Percentiles rank a stretch among this genome's conserved stretches.
Conservation (phyloP, 371 early-diverging fungal species). For the Syncephalastrum racemosum region DNA sequence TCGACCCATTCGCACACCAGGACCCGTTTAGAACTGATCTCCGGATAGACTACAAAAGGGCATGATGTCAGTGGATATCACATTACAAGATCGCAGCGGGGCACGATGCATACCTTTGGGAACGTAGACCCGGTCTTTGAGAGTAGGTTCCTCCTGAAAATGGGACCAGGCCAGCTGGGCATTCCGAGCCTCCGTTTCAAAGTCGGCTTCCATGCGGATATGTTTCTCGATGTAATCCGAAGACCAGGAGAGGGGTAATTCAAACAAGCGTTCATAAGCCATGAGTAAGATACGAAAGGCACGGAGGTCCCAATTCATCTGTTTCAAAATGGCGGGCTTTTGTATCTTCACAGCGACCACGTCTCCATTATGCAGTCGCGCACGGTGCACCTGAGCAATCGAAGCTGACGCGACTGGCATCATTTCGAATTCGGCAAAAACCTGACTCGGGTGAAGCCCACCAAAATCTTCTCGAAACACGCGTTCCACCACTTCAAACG, state of each 20-base stretch:
- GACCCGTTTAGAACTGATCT: constrained; percentile 69
- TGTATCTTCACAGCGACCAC: constrained; percentile 92
- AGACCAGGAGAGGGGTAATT: constrained; percentile 81
- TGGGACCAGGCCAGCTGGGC: constrained; percentile 61
- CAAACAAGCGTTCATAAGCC: constrained; percentile 76
- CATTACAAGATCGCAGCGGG: no score
- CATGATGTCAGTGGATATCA: not conserved
- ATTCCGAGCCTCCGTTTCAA: constrained; percentile 77
- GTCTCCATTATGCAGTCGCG: constrained; percentile 71
- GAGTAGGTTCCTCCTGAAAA: constrained; percentile 54
- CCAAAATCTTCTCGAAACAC: constrained; percentile 71
- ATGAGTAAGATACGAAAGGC: constrained; percentile 62
- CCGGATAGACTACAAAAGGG: constrained; percentile 63
- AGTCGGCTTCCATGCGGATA: constrained; percentile 83
- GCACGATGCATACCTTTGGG: constrained; percentile 49
- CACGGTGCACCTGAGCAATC: constrained; percentile 93
- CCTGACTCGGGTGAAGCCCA: constrained; percentile 55
- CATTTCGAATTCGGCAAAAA: constrained; percentile 72
- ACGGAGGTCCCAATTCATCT: constrained; percentile 84
- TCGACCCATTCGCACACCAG: constrained; percentile 90
- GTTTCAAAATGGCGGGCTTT: constrained; percentile 82
- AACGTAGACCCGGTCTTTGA: constrained; percentile 64
- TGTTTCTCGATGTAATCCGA: constrained; percentile 77
- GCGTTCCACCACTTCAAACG: constrained; percentile 63
- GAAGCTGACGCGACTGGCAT: constrained; percentile 87